phyloP scores from a whole-genome alignment of 345 rosid species.

The Theobroma cacao region DNA sequence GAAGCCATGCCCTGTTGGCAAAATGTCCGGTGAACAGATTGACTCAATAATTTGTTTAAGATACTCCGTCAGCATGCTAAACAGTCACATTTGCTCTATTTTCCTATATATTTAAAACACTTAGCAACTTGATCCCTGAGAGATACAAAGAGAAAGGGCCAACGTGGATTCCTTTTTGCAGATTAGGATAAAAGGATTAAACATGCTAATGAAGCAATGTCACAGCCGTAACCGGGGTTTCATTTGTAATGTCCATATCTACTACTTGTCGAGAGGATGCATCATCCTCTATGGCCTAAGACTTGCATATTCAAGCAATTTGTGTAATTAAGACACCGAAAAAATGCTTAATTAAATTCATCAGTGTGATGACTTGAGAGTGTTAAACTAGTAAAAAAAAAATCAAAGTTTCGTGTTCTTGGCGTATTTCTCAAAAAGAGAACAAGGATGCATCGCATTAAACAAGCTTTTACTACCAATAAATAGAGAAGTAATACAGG shows the following conservation, averaged over 20 bases:
- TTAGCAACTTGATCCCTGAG: background rate
- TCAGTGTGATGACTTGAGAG: background rate
- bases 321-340: no score
- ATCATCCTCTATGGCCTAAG: background rate
- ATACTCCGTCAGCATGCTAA: slow-evolving; percentile 1
- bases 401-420: background rate
- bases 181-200: background rate
- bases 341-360: background rate
- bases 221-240: background rate
- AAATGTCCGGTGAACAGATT: background rate
- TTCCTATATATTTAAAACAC: background rate
- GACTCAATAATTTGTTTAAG: slow-evolving; percentile 10
- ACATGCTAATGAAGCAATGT: background rate
- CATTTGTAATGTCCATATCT: background rate
- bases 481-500: background rate
- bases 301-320: background rate
- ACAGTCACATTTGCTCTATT: background rate
- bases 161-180: background rate
- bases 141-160: background rate
- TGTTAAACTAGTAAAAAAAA: background rate
- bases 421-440: background rate
- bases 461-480: background rate
- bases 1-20: slow-evolving; percentile 77
- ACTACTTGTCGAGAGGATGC: background rate
- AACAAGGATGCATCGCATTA: no score